Conservation (phyloP, 23 red algal genomes). For the Agarophyton chilense region DNA sequence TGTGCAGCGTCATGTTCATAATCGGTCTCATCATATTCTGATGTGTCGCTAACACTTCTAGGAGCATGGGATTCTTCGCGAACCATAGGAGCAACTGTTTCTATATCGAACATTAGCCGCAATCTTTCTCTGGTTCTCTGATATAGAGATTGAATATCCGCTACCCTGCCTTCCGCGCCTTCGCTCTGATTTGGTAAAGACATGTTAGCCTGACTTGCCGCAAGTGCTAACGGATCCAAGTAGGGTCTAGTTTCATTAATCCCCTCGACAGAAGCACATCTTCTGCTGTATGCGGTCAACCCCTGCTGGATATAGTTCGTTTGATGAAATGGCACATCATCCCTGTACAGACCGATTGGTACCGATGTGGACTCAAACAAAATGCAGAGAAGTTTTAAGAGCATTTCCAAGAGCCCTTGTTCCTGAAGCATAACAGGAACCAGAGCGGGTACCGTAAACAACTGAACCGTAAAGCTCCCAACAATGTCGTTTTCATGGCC, state of each 20-base stretch:
- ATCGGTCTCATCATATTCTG: not conserved
- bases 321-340: slow-evolving; percentile 29
- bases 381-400: slow-evolving; percentile 46
- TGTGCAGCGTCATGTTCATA: not conserved
- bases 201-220: not conserved
- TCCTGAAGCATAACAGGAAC: slow-evolving; percentile 82
- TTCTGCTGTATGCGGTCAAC: not conserved
- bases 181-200: not conserved
- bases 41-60: not conserved
- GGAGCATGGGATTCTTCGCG: not conserved
- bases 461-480: slow-evolving; percentile 78
- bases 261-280: not conserved
- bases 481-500: slow-evolving; percentile 21
- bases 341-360: slow-evolving; percentile 16
- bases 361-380: slow-evolving; percentile 55
- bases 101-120: not conserved
- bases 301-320: slow-evolving; percentile 2
- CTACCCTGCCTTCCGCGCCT: not conserved
- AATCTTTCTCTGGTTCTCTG: not conserved
- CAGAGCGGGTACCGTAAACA: slow-evolving; percentile 93
- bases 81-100: not conserved
- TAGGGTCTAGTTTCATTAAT: too few species aligned
- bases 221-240: not conserved
- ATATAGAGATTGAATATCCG: not conserved
- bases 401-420: slow-evolving; percentile 67